These are phyloP conservation scores for Botrytis pseudocinerea DNA, from an alignment of 2,329 filamentous ascomycete genomes.

Conservation along the genomic window DNA sequence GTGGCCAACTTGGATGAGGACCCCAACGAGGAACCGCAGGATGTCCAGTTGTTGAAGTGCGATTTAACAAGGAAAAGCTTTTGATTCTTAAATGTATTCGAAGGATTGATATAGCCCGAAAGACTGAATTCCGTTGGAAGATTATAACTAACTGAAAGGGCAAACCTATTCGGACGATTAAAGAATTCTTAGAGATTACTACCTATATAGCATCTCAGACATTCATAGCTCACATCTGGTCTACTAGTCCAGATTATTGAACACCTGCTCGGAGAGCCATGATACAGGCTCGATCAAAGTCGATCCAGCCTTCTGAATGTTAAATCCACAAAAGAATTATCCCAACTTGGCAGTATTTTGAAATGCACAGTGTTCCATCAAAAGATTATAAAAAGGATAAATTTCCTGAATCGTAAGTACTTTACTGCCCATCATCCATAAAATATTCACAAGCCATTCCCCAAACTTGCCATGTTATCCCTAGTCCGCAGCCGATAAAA, in stretches of 20 bases:
- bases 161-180: too few species aligned
- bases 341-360: neutral
- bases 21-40: neutral
- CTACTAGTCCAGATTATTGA: neutral
- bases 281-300: neutral
- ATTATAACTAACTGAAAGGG: too few species aligned
- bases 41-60: neutral
- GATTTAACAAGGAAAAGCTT: neutral
- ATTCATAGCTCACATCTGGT: neutral
- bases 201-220: neutral
- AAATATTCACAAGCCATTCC: constrained; percentile 20
- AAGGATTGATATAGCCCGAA: neutral
- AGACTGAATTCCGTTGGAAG: neutral
- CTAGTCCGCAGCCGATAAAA: constrained; percentile 24
- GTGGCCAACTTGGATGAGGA: neutral
- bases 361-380: neutral
- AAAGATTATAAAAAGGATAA: constrained; percentile 13
- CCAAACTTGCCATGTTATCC: constrained; percentile 20
- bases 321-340: neutral
- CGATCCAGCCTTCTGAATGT: neutral
- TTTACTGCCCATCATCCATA: constrained; percentile 15
- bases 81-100: neutral
- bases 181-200: neutral
- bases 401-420: constrained; percentile 6
- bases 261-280: neutral